These are phyloP conservation scores for Vitis rotundifolia DNA, from an alignment of 164 flowering plant species.

Conservation along the genomic window DNA sequence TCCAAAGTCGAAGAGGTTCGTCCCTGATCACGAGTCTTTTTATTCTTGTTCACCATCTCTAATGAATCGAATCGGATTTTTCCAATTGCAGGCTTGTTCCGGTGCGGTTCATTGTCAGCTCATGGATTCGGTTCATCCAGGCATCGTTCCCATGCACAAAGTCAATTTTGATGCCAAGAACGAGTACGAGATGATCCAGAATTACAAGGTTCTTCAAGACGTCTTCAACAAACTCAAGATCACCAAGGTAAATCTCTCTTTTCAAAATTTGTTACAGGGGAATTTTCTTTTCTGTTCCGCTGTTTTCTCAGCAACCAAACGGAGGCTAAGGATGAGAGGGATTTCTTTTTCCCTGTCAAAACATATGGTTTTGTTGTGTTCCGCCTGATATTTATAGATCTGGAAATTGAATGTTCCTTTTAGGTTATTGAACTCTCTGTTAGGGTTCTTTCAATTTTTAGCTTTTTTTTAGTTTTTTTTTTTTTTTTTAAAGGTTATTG, in stretches of 20 bases:
- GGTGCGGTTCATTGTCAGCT: conserved; percentile 98
- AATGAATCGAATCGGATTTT: background rate
- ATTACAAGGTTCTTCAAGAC: conserved; percentile 96
- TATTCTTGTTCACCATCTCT: background rate
- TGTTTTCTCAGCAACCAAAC: background rate
- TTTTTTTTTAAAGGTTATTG: background rate
- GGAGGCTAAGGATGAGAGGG: background rate
- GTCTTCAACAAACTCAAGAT: conserved; percentile 96
- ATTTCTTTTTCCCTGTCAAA: too few species aligned
- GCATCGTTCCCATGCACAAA: conserved; percentile 96
- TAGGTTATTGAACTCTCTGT: background rate
- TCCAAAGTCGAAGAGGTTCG: conserved; percentile 96
- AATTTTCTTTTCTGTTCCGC: background rate
- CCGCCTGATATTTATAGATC: background rate
- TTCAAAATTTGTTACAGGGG: background rate
- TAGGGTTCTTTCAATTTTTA: background rate
- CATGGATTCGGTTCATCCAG: conserved; percentile 92
- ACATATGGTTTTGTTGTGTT: too few species aligned
- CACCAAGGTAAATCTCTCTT: conserved; percentile 58
- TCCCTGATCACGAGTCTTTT: background rate
- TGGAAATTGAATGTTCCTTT: background rate
- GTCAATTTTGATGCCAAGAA: conserved; percentile 94
- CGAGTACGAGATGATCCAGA: conserved; percentile 99
- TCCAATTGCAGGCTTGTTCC: conserved; percentile 59
- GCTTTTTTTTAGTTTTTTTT: background rate